A percentile compares a stretch with the other conserved stretches of the same genome.
phyloP scores from a whole-genome alignment of 257 asterid species.

The Ophiorrhiza pumila region DNA sequence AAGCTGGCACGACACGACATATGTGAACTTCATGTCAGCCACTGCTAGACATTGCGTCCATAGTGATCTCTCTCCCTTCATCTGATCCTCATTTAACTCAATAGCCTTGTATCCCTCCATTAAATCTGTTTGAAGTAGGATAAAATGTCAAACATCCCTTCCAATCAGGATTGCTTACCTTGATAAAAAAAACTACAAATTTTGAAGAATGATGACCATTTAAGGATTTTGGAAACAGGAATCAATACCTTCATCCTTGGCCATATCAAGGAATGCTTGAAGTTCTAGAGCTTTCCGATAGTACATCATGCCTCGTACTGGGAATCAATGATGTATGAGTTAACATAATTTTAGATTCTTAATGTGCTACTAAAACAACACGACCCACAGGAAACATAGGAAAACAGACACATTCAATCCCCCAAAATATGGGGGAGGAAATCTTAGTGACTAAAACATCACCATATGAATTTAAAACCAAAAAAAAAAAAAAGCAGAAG shows the following conservation, averaged over 20 bases:
- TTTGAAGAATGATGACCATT: neutral
- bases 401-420: neutral
- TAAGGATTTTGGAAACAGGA: constrained; percentile 17
- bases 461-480: neutral
- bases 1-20: constrained; percentile 89
- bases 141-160: constrained; percentile 8
- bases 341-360: constrained; percentile 3
- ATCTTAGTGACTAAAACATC: neutral
- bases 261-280: constrained; percentile 99
- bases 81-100: constrained; percentile 93
- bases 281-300: constrained; percentile 97
- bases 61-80: constrained; percentile 91
- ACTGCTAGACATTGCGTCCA: constrained; percentile 99
- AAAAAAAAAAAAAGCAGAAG: neutral
- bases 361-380: constrained; percentile 4
- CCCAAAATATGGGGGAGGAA: neutral
- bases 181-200: neutral
- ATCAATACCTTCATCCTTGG: constrained; percentile 84
- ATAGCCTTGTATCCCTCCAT: constrained; percentile 97
- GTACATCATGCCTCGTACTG: constrained; percentile 99
- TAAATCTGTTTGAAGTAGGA: constrained; percentile 53
- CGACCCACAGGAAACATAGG: constrained; percentile 6
- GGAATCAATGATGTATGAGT: neutral
- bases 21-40: constrained; percentile 97
- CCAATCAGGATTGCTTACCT: neutral